These are phyloP conservation scores for Tolypocladium ovalisporum DNA, from an alignment of 2,329 filamentous ascomycete genomes.

Conservation along the genomic window DNA sequence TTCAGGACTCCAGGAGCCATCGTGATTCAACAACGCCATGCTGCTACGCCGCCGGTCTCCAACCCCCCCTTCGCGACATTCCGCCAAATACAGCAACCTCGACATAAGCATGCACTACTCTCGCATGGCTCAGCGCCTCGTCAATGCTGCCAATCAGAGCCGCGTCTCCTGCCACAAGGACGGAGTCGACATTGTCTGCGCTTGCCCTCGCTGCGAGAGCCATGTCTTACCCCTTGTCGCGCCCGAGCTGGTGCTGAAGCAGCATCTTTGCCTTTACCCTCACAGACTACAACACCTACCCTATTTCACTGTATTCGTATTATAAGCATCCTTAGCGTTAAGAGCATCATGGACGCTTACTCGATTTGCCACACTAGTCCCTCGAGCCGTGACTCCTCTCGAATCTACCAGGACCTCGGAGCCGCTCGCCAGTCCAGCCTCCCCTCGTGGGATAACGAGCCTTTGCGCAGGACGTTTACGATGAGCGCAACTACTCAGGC, in stretches of 20 bases:
- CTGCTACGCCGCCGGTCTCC: not conserved
- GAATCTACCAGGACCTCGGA: constrained; percentile 38
- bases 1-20: not conserved
- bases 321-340: not conserved
- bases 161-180: not conserved
- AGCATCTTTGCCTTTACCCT: not conserved
- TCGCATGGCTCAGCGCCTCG: not conserved
- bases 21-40: not conserved
- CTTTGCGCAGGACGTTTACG: constrained; percentile 15
- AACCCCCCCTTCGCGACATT: not conserved
- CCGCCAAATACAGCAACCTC: not conserved
- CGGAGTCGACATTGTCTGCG: not conserved
- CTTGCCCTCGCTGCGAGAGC: not conserved
- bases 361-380: constrained; percentile 36
- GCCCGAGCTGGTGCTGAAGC: not conserved
- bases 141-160: not conserved
- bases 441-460: constrained; percentile 18
- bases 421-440: constrained; percentile 26
- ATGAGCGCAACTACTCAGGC: constrained; percentile 27
- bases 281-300: not conserved
- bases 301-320: not conserved
- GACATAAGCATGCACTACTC: not conserved
- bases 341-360: constrained; percentile 38
- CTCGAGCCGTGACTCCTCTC: constrained; percentile 30
- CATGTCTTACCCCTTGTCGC: not conserved